Evolutionary conservation across 1,284 basidiomycete species (phyloP), one percentile per base, ranked within the genome.

Genomic region (Pseudozyma hubeiensis): DNA sequence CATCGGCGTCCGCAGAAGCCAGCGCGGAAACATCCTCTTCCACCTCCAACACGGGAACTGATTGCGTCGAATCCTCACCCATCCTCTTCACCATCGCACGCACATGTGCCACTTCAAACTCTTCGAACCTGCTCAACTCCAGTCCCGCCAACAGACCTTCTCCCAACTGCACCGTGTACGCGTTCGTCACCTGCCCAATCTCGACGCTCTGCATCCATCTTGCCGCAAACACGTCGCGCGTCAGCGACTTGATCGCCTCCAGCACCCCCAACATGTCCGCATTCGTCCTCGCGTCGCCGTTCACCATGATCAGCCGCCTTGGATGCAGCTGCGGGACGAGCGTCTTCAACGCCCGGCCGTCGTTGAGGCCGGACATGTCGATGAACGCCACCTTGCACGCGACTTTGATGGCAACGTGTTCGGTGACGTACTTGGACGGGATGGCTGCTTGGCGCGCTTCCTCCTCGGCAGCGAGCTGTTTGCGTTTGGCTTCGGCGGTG

Each of bases 301-400:
- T 79, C n/a, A 83, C 82, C 56, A 81, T 62, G 24, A 84, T 67
- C 40, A 84, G 48, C 24, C 82, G 63, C 17, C 97, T 89, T 30
- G 97, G 97, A 82, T 97, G 94, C 58, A 99, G 90, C 86, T 97
- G 94, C 3, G 96, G 93, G 11, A 99, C 90, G 68, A 99, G 95
- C 0, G 93, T 96, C 85, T 97, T 97, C 70, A 98, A 91, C 7
- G 97, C 94, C 66, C 95, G 91, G 1, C 96, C 95, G 80, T 99
- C 97, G 81, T 94, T 95, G 60, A 97, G 86, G 31, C 97, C 97
- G 76, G 96, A 93, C 89, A 99, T 90, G 81, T 99, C 97, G 55
- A 99, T 90, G 77, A 92, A 97, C 30, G 94, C 88, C 16, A 98
- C 85, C 7, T 91, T 89, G 79, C 97, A 98, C 24, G 90, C 89